Evolutionary conservation across 2,329 filamentous ascomycete genomes (phyloP), one percentile per base, ranked within the genome.

Genomic region (Pezicula carpinea): DNA sequence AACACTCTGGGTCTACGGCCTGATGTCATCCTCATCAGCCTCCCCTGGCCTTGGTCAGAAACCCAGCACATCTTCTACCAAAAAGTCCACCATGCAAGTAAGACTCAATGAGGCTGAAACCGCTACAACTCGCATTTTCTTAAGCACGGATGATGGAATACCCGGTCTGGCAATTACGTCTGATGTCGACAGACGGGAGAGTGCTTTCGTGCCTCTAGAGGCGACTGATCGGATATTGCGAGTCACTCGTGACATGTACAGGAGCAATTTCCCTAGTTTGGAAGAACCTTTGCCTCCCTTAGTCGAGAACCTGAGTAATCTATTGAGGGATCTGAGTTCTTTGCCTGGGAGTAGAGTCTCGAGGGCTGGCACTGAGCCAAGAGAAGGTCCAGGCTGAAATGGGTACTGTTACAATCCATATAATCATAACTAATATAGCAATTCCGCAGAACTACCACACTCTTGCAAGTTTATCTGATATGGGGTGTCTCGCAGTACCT

Each of bases 1-100:
- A 4, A 78, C 80, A 0, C 68, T 89, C 34, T 89, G 86, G 86
- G 77, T 77, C 0, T 87, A 84, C 54, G 82, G 83, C 1, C 76
- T 87, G 0, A 70, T 83, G 5, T n/a, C n/a, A 71, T 34, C 6
- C 67, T n/a, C 17, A 59, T 57, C 53, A 59, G 47, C 46, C 52
- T 17, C 42, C 61, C 21, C 59, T 55, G 17, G 13, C 17, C 34
- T 15, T 18, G n/a, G 8, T 19, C 23, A 39, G 19, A 15, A 18
- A 21, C 59, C 52, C 43, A 60, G n/a, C 4, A 32, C 19, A 60
- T 18, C 66, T 68, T n/a, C 66, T 65, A 45, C 15, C 18, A 52
- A 49, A 35, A 46, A 51, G 40, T 49, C 55, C 39, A 60, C 60
- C 11, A 58, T 64, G 10, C 3, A 46, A 11, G 66, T 82, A 0